These are phyloP conservation scores for Anisodus tanguticus DNA, from an alignment of 257 asterid genomes.

Conservation along the genomic window DNA sequence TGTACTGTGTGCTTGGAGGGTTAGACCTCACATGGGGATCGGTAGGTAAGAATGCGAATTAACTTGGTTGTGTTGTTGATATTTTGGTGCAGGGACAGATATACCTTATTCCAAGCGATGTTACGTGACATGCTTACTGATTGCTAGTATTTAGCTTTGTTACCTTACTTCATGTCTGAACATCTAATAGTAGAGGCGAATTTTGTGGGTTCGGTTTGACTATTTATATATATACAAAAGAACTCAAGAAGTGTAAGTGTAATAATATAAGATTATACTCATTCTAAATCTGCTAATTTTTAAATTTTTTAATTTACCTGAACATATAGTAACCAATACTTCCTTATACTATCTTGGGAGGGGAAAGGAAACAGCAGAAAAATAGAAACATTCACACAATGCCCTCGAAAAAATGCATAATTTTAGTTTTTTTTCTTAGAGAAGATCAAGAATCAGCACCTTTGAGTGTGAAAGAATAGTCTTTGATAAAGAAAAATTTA, in stretches of 20 bases:
- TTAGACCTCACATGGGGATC: neutral
- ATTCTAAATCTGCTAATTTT: too few species aligned
- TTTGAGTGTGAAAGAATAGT: conserved; percentile 8
- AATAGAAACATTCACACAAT: neutral
- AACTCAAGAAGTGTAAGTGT: neutral
- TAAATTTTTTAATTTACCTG: too few species aligned
- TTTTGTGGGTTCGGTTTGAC: neutral
- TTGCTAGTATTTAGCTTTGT: neutral
- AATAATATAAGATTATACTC: too few species aligned
- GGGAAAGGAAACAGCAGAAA: neutral
- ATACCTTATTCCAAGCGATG: too few species aligned
- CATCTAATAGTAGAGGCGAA: neutral
- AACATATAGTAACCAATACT: too few species aligned
- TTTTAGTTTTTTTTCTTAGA: neutral
- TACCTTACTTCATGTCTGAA: neutral
- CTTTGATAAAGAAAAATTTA: neutral
- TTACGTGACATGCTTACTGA: too few species aligned
- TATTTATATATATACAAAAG: neutral
- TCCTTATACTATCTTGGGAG: neutral
- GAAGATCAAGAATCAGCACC: conserved; percentile 3
- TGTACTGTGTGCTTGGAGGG: neutral
- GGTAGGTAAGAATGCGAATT: too few species aligned
- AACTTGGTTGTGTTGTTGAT: neutral
- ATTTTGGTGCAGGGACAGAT: neutral
- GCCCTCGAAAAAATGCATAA: neutral